Evolutionary conservation across 2,329 filamentous ascomycete species (phyloP).

Genomic region (Penicillium sp.): DNA sequence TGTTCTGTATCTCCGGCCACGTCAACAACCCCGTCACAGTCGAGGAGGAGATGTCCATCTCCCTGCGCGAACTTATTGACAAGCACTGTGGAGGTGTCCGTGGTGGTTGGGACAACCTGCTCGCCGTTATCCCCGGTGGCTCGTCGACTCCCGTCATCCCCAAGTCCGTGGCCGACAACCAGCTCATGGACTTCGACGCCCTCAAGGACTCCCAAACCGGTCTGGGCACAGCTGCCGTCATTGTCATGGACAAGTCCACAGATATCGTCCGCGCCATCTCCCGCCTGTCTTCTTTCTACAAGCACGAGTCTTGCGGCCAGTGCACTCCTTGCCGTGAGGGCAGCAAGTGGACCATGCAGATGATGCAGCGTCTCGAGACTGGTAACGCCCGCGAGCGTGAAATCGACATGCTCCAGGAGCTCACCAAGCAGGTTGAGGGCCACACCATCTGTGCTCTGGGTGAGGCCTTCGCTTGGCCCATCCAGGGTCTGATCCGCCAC

Average conservation of each 20-base stretch:
- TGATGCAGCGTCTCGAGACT: slow-evolving; percentile 94
- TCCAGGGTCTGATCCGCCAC: slow-evolving; percentile 96
- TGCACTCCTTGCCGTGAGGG: slow-evolving; percentile 99
- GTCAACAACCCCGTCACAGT: slow-evolving; percentile 98
- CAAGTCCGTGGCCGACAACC: slow-evolving; percentile 84
- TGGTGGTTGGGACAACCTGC: slow-evolving; percentile 96
- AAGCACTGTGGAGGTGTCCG: slow-evolving; percentile 96
- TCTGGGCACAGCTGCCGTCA: slow-evolving; percentile 94
- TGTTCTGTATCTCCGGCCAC: slow-evolving; percentile 96
- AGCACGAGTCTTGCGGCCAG: slow-evolving; percentile 96
- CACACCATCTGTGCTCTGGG: slow-evolving; percentile 98
- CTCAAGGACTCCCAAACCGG: slow-evolving; percentile 97
- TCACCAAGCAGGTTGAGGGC: slow-evolving; percentile 98
- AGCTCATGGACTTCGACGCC: slow-evolving; percentile 98
- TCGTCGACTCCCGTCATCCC: slow-evolving; percentile 95
- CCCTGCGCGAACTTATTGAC: slow-evolving; percentile 92
- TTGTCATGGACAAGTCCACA: slow-evolving; percentile 98
- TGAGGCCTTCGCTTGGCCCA: slow-evolving; percentile 97
- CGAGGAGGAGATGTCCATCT: slow-evolving; percentile 99
- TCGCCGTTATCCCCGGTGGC: slow-evolving; percentile 91
- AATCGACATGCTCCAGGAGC: slow-evolving; percentile 98
- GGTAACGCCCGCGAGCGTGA: slow-evolving; percentile 84
- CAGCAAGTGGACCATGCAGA: slow-evolving; percentile 98
- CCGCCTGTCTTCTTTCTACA: slow-evolving; percentile 93
- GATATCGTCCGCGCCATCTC: slow-evolving; percentile 94